Conservation (phyloP, 345 rosid species). For the Lepidium africanum region DNA sequence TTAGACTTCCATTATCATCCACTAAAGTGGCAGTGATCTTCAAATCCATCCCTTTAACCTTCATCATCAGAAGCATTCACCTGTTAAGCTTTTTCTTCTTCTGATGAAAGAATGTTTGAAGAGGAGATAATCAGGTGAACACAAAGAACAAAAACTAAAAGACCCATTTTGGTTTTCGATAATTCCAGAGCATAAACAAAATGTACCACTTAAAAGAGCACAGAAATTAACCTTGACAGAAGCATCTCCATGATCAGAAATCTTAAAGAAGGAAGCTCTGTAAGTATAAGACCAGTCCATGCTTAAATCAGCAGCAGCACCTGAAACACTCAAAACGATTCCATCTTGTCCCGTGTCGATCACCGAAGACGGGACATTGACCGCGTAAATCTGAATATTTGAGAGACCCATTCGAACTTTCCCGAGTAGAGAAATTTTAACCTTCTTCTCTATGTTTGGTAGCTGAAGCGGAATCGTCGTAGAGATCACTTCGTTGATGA, state of each 20-base stretch:
- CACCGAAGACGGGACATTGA: conserved; percentile 36
- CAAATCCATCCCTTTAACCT: conserved; percentile 65
- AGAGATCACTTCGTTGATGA: conserved; percentile 44
- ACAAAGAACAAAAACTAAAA: not conserved
- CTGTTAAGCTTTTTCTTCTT: conserved; percentile 1
- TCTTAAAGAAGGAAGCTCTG: conserved; percentile 39
- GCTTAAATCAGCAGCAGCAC: conserved; percentile 54
- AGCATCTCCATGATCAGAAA: conserved; percentile 62
- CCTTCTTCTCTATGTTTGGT: conserved; percentile 42
- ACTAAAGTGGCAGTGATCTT: conserved; percentile 28
- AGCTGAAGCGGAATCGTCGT: conserved; percentile 57
- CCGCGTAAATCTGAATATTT: conserved; percentile 38
- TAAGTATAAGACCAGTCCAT: conserved; percentile 74
- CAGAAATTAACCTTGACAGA: conserved; percentile 40
- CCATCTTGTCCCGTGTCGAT: conserved; percentile 44
- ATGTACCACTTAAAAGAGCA: not conserved
- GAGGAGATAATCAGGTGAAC: not conserved
- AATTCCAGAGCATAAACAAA: not conserved
- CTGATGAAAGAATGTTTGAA: not conserved
- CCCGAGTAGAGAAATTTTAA: conserved; percentile 57
- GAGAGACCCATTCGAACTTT: conserved; percentile 46
- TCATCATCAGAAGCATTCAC: conserved; percentile 21
- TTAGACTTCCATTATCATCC: conserved; percentile 40
- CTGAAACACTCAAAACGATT: conserved; percentile 42
- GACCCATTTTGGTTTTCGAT: not conserved